phyloP scores from a whole-genome alignment of 306 rosid genomes.

The Quercus glauca region DNA sequence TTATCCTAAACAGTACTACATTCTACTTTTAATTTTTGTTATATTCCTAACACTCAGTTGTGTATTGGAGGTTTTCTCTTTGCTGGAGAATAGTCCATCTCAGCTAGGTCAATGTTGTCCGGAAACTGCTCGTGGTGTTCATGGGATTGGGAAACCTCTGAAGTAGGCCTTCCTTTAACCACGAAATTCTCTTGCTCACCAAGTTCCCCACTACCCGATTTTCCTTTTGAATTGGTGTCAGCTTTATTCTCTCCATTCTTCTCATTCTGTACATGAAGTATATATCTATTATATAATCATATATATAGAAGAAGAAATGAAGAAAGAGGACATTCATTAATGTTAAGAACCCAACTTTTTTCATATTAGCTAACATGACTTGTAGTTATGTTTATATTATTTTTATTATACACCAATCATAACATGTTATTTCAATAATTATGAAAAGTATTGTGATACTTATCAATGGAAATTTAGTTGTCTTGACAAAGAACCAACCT shows the following conservation, averaged over 20 bases:
- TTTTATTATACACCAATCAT: too few species aligned
- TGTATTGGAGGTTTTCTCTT: conserved; percentile 54
- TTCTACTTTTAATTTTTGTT: neutral
- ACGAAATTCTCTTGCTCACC: conserved; percentile 5
- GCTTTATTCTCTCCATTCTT: conserved; percentile 18
- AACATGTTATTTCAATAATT: too few species aligned
- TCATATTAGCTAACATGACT: too few species aligned
- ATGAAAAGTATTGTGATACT: too few species aligned
- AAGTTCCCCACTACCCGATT: conserved; percentile 2
- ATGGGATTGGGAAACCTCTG: neutral
- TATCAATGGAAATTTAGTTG: neutral
- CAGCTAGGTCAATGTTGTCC: conserved; percentile 34
- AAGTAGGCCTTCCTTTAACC: conserved; percentile 10
- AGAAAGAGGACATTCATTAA: neutral
- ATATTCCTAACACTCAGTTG: conserved; percentile 27
- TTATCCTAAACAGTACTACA: neutral
- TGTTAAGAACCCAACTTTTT: neutral
- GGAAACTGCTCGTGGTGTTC: conserved; percentile 15
- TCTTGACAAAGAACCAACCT: conserved; percentile 29
- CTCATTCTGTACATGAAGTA: conserved; percentile 25
- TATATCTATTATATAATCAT: neutral
- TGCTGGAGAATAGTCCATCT: conserved; percentile 64
- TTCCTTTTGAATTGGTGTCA: neutral
- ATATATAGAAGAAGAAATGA: neutral
- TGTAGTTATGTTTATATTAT: too few species aligned